Percentiles rank a stretch among this genome's conserved stretches.
Evolutionary conservation across 2,329 filamentous ascomycete genomes (phyloP).

Genomic region (Xylaria digitata): DNA sequence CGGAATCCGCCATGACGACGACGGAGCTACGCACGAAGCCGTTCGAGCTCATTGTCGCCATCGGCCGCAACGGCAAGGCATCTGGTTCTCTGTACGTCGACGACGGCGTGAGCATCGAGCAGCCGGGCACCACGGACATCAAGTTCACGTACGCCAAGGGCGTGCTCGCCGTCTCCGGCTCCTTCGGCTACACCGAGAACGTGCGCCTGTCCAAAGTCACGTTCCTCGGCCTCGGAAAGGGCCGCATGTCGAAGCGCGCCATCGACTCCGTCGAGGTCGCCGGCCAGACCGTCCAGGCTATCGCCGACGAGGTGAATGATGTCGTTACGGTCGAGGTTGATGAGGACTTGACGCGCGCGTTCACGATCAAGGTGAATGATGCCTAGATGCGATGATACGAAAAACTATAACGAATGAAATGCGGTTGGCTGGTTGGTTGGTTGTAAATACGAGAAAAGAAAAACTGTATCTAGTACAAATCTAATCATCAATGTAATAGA

Average conservation of each 20-base stretch:
- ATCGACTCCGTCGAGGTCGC: conserved; percentile 23
- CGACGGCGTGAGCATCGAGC: conserved; percentile 76
- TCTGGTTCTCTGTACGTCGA: conserved; percentile 78
- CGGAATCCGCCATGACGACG: conserved; percentile 70
- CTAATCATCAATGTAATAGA: conserved; percentile 1
- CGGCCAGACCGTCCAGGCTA: conserved; percentile 31
- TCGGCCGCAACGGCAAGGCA: conserved; percentile 71
- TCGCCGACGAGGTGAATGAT: conserved; percentile 30
- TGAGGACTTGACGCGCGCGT: conserved; percentile 41
- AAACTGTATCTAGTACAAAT: background rate
- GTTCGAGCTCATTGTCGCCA: conserved; percentile 78
- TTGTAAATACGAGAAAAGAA: background rate
- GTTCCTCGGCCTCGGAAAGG: conserved; percentile 55
- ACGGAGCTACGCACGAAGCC: conserved; percentile 70
- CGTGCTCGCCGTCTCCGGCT: conserved; percentile 62
- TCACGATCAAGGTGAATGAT: conserved; percentile 43
- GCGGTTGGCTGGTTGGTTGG: background rate
- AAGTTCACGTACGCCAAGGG: conserved; percentile 68
- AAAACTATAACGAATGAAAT: no score
- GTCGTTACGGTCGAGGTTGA: conserved; percentile 42
- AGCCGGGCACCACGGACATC: conserved; percentile 66
- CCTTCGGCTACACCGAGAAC: conserved; percentile 62
- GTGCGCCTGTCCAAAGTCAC: conserved; percentile 61
- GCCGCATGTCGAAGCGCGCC: conserved; percentile 3
- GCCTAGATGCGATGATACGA: no score